Evolutionary conservation across 257 asterid species (phyloP).

Genomic region (Marsdenia floribunda): DNA sequence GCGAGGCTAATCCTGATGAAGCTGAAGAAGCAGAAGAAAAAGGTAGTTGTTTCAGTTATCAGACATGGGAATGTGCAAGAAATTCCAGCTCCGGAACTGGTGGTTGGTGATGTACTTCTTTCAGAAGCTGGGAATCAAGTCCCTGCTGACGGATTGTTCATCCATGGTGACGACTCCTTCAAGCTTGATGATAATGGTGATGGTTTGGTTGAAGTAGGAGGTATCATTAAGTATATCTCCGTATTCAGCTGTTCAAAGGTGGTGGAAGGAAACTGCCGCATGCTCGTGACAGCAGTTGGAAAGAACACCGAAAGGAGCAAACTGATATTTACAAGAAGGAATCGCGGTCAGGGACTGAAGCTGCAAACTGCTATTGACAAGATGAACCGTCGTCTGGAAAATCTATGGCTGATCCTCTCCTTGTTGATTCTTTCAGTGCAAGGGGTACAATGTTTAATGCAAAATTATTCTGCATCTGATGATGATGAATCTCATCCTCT

Average conservation of each 20-base stretch:
- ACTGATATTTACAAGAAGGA: constrained; percentile 4
- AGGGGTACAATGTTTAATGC: constrained; percentile 30
- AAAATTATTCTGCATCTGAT: constrained; percentile 1
- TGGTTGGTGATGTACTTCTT: constrained; percentile 38
- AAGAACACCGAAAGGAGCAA: constrained; percentile 33
- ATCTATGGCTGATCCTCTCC: constrained; percentile 28
- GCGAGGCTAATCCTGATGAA: constrained; percentile 11
- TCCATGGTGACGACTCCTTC: constrained; percentile 5
- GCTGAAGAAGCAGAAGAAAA: constrained; percentile 9
- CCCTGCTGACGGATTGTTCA: constrained; percentile 42
- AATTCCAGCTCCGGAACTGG: constrained; percentile 27
- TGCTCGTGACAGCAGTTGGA: constrained; percentile 41
- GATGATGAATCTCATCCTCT: no score
- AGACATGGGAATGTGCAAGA: constrained; percentile 14
- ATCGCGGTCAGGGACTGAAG: constrained; percentile 10
- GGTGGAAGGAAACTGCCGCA: constrained; percentile 23
- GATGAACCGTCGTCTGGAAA: constrained; percentile 29
- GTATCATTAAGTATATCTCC: not conserved
- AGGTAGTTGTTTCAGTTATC: constrained; percentile 13
- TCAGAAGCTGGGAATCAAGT: constrained; percentile 26
- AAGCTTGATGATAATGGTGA: not conserved
- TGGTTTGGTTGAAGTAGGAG: no score
- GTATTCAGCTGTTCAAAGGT: constrained; percentile 23
- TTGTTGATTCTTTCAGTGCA: constrained; percentile 31
- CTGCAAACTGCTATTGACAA: constrained; percentile 18